phyloP scores from a whole-genome alignment of 805 yeast genomes.

The Limtongia smithiae region DNA sequence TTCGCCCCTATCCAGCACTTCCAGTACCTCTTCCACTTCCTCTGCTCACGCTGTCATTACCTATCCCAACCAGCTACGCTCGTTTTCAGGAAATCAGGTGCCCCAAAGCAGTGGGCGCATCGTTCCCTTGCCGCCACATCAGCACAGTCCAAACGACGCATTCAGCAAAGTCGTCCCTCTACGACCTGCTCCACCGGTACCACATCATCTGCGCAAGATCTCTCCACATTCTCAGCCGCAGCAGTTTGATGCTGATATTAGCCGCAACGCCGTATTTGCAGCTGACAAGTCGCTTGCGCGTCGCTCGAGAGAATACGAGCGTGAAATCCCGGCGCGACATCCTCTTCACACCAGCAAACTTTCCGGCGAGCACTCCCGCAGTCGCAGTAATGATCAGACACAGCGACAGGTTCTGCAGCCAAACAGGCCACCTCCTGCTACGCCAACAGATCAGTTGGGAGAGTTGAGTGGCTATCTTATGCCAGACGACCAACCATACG shows the following conservation, averaged over 20 bases:
- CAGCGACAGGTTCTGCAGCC: no score
- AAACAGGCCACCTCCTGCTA: no score
- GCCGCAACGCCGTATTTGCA: not conserved
- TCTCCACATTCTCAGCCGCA: no score
- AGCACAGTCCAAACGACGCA: no score
- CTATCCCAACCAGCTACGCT: no score
- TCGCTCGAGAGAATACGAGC: slow-evolving; percentile 3
- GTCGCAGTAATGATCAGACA: no score
- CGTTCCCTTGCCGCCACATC: slow-evolving; percentile 3
- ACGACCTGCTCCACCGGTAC: not conserved
- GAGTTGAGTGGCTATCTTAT: slow-evolving; percentile 36
- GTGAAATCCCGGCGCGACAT: slow-evolving; percentile 21
- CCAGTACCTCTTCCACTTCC: slow-evolving; percentile 23
- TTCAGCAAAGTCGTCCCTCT: not conserved
- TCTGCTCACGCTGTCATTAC: no score
- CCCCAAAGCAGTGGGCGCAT: slow-evolving; percentile 9
- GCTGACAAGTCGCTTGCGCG: not conserved
- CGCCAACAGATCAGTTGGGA: no score
- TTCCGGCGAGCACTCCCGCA: not conserved
- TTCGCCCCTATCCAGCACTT: no score
- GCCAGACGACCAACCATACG: slow-evolving; percentile 33
- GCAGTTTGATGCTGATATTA: no score
- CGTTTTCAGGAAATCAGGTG: no score
- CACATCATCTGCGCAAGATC: not conserved
- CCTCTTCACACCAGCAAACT: slow-evolving; percentile 10